Percentiles rank a stretch among this genome's conserved stretches.
Conservation (phyloP, 768 basidiomycete species). For the Agaricus sinodeliciosus region DNA sequence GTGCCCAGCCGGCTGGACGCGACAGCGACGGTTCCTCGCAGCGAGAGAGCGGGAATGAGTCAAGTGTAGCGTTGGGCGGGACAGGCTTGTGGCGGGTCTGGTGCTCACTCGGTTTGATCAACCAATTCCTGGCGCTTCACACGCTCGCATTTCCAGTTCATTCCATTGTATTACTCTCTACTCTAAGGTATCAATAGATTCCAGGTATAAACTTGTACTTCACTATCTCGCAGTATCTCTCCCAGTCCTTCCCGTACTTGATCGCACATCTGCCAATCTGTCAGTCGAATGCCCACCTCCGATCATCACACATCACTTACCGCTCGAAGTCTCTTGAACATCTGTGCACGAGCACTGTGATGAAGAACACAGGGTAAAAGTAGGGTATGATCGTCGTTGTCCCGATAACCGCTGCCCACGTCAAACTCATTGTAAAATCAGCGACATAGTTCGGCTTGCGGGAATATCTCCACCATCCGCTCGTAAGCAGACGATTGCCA, state of each 20-base stretch:
- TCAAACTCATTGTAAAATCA: constrained; percentile 82
- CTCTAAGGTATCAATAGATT: constrained; percentile 51
- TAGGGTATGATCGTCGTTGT: constrained; percentile 81
- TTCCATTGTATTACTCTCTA: background rate
- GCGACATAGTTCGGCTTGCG: constrained; percentile 98
- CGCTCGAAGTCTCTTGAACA: constrained; percentile 93
- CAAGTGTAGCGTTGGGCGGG: background rate
- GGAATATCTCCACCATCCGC: constrained; percentile 92
- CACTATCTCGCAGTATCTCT: constrained; percentile 80
- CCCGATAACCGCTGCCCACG: constrained; percentile 79
- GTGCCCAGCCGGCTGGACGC: constrained; percentile 9
- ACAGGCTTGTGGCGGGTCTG: constrained; percentile 1
- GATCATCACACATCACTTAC: constrained; percentile 25
- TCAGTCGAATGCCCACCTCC: background rate
- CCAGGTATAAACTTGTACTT: constrained; percentile 88
- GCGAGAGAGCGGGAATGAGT: background rate
- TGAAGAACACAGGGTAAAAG: constrained; percentile 97
- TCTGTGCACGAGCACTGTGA: constrained; percentile 86
- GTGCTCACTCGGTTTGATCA: background rate
- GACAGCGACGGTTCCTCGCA: constrained; percentile 12
- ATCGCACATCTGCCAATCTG: constrained; percentile 51
- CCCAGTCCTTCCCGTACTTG: constrained; percentile 97
- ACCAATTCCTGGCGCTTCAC: constrained; percentile 3
- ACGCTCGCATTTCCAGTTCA: background rate
- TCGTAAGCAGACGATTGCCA: constrained; percentile 87